Conservation (phyloP, 257 asterid genomes). For the Forsythia viridissima region DNA sequence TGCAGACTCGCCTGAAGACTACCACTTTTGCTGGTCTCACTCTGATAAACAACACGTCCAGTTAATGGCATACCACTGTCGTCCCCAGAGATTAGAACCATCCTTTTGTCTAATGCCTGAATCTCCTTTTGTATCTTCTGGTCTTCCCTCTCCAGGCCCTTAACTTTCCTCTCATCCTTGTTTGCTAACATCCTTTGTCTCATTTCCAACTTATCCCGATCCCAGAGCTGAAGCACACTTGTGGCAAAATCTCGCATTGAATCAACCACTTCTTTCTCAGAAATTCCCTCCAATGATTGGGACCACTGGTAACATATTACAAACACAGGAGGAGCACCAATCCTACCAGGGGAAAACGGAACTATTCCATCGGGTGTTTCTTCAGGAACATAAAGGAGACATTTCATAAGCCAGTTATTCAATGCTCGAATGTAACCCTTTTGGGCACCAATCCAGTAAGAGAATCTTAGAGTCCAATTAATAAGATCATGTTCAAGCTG, state of each 20-base stretch:
- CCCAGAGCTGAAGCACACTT: conserved; percentile 75
- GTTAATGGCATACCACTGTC: conserved; percentile 47
- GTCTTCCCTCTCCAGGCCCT: conserved; percentile 82
- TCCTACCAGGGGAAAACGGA: conserved; percentile 92
- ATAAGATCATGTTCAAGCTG: conserved; percentile 81
- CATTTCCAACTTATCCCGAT: conserved; percentile 71
- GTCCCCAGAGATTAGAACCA: conserved; percentile 52
- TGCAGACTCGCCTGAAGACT: conserved; percentile 74
- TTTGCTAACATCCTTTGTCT: conserved; percentile 62
- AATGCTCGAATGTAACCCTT: conserved; percentile 71
- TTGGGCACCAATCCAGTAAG: conserved; percentile 80
- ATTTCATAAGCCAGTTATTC: conserved; percentile 90
- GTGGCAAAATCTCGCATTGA: conserved; percentile 74
- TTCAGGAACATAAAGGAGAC: conserved; percentile 85
- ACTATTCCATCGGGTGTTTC: conserved; percentile 86
- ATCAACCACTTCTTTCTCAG: conserved; percentile 83
- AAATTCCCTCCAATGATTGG: conserved; percentile 68
- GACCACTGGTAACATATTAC: conserved; percentile 85
- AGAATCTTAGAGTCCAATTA: conserved; percentile 78
- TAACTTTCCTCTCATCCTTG: conserved; percentile 78
- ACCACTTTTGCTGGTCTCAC: conserved; percentile 72
- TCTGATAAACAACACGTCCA: conserved; percentile 74
- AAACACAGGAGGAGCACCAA: conserved; percentile 91
- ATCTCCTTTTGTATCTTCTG: conserved; percentile 85
- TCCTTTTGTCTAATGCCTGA: conserved; percentile 72